phyloP scores from a whole-genome alignment of 2,329 filamentous ascomycete species.

The Penicillium hordei region DNA sequence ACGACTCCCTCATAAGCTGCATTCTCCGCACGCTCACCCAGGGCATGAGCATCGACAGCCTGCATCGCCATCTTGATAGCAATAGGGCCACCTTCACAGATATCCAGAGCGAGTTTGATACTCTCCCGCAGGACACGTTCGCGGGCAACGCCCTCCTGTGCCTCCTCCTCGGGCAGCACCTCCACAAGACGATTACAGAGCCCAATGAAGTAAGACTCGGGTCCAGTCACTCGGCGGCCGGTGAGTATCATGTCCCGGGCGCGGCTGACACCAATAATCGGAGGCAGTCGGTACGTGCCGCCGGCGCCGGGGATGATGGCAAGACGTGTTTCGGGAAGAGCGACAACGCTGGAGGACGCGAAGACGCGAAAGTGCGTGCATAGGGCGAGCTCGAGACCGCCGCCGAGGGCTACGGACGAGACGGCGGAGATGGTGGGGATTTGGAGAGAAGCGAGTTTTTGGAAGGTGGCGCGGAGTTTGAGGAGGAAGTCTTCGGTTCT shows the following conservation, averaged over 20 bases:
- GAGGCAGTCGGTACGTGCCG: conserved; percentile 83
- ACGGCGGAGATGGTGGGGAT: conserved; percentile 90
- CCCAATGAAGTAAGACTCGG: conserved; percentile 89
- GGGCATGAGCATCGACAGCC: conserved; percentile 68
- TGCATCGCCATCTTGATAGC: conserved; percentile 76
- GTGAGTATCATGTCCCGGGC: conserved; percentile 91
- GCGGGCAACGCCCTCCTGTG: conserved; percentile 59
- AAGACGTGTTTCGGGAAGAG: conserved; percentile 85
- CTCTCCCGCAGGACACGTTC: conserved; percentile 71
- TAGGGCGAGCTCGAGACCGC: conserved; percentile 89
- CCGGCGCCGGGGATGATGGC: conserved; percentile 95
- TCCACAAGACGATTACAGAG: conserved; percentile 89
- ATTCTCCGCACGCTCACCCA: conserved; percentile 76
- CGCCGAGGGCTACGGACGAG: conserved; percentile 81
- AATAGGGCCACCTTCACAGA: conserved; percentile 85
- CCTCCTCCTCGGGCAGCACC: conserved; percentile 57
- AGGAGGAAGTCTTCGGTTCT: conserved; percentile 79
- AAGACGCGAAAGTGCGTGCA: conserved; percentile 88
- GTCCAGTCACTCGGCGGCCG: conserved; percentile 75
- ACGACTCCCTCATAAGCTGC: conserved; percentile 82
- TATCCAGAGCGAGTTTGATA: conserved; percentile 75
- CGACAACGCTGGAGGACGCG: conserved; percentile 72
- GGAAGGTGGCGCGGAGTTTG: conserved; percentile 73
- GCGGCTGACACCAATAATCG: conserved; percentile 72
- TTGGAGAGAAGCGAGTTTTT: conserved; percentile 69